Base-by-base conservation (phyloP, 371 early-diverging fungal genomes). In the Mucor irregularis region DNA sequence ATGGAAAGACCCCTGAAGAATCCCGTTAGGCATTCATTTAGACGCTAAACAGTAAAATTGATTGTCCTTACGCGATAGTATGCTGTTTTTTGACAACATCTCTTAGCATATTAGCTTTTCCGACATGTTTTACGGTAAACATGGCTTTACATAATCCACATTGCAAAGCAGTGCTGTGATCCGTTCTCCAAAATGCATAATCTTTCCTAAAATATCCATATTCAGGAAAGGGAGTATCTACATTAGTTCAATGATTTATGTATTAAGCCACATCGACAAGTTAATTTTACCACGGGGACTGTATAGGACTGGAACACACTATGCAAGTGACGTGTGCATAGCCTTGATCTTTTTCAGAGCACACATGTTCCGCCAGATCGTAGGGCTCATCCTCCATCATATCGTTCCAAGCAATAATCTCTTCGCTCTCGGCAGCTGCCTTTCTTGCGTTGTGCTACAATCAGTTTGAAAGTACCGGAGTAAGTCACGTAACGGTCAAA, bases 111-210 rank as follows among this genome's bases (percentile, higher is more conserved):
- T 53, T 53, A n/a, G 24, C 31, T 31, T 53, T 53, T n/a, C 53
- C 53, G 2, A 53, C 10, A 24, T 53, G 53, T 33, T 53, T 53
- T 22, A 24, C 33, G 2, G 43, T 43, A 33, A 42, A 53, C 33
- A 31, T 43, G 31, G 31, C 16, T 1, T 38, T n/a, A 11, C 53
- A 53, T 2, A 25, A 30, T 31, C 43, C 43, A 5, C 53, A 53
- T 22, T 53, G 40, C 19, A 53, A 43, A 30, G 53, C 53, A 14
- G 24, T 28, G 1, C 42, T 31, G 14, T 26, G 39, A n/a, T n/a
- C n/a, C n/a, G n/a, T n/a, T n/a, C n/a, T n/a, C n/a, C n/a, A n/a
- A n/a, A n/a, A n/a, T n/a, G n/a, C n/a, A n/a, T n/a, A n/a, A n/a
- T n/a, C n/a, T n/a, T n/a, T n/a, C n/a, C n/a, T n/a, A n/a, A n/a